Evolutionary conservation across 139 green algal genomes (phyloP).

Genomic region (Microglena sp.): DNA sequence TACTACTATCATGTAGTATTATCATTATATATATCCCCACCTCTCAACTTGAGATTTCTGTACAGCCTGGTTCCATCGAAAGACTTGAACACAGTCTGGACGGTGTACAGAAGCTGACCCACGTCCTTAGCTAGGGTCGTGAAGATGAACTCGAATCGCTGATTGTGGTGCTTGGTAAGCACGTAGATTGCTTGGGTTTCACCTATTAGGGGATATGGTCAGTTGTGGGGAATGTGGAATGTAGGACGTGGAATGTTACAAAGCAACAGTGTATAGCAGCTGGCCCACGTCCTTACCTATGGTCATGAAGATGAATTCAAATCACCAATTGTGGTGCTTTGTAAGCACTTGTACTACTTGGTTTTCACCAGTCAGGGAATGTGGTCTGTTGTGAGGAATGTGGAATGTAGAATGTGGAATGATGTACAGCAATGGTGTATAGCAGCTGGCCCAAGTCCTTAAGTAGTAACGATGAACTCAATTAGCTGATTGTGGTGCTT

Average conservation of each 20-base stretch:
- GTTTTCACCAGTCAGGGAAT: no score
- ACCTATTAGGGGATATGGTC: conserved; percentile 21
- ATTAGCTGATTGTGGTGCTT: conserved; percentile 49
- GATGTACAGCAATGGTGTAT: no score
- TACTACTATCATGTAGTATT: no score
- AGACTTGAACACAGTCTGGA: conserved; percentile 45
- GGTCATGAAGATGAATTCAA: background rate
- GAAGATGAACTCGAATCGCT: conserved; percentile 70
- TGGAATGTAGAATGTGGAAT: no score
- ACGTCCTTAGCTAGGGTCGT: conserved; percentile 18
- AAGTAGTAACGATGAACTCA: conserved; percentile 61
- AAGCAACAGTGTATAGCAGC: no score
- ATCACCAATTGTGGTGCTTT: background rate
- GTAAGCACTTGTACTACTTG: background rate
- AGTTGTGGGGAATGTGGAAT: background rate
- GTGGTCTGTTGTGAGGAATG: no score
- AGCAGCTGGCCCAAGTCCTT: conserved; percentile 22
- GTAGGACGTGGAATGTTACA: background rate
- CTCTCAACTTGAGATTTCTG: conserved; percentile 52
- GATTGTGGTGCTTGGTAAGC: conserved; percentile 42
- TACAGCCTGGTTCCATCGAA: conserved; percentile 60
- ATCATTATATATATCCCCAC: no score
- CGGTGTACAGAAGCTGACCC: conserved; percentile 30
- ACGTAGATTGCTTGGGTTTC: conserved; percentile 36
- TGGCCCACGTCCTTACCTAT: background rate